Evolutionary conservation across 192 early-diverging fungal species (phyloP), one percentile per base, ranked within the genome.

Genomic region (Backusella luteola): DNA sequence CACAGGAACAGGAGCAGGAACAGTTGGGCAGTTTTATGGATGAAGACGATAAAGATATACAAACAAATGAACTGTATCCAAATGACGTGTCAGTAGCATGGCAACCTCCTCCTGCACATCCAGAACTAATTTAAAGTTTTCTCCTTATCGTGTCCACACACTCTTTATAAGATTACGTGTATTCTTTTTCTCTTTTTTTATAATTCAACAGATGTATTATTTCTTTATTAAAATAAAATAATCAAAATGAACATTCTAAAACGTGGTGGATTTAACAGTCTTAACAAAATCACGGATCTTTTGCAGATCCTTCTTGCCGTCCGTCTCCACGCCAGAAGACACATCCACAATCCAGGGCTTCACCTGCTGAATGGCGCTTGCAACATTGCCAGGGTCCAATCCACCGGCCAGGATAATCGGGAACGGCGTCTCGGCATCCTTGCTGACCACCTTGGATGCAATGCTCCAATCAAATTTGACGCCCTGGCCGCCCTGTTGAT

Each of bases 401-500:
- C 98, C 98, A 35, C 98, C 98, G 0, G 96, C 97, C 74, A 99
- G 76, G 73, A 95, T 76, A 53, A 97, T 83, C 38, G 95, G 95
- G 68, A 95, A 85, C 4, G n/a, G 21, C 9, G 5, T 9, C 5
- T 69, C 42, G 21, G 26, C 11, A n/a, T 15, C 34, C 26, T 23
- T 71, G 21, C 12, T 52, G 1, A 88, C 84, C n/a, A 91, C 78
- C 17, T 79, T 77, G 36, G 84, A 83, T 6, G 94, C 93, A 39
- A 96, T 83, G 46, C 73, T 87, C 94, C 96, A 98, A 80, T 99
- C 94, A 85, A 99, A 98, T 3, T 83, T 79, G 41, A 87, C 81
- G 7, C 97, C 96, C 21, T 81, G 86, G 2, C 96, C 96, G 8
- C 91, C 98, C 83, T 91, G 92, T 79, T 84, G 88, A 49, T 80